phyloP scores from a whole-genome alignment of 2,329 filamentous ascomycete species.

The Huntiella omanensis region DNA sequence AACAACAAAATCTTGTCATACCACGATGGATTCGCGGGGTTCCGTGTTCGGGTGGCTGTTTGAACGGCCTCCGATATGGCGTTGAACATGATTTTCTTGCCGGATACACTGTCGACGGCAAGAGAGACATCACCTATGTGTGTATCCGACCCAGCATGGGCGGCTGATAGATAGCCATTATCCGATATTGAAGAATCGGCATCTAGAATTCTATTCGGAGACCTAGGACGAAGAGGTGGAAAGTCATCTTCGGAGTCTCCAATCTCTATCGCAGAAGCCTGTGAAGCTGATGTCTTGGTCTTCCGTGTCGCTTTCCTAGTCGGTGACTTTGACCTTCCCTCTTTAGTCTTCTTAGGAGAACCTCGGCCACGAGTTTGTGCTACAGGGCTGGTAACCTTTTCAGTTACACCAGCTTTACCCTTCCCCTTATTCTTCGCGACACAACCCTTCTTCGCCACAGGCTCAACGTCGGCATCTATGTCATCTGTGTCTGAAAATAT shows the following conservation, averaged over 20 bases:
- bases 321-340: background rate
- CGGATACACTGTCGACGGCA: constrained; percentile 19
- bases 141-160: constrained; percentile 14
- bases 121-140: constrained; percentile 29
- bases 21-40: constrained; percentile 46
- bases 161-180: constrained; percentile 5
- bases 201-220: background rate
- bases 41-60: constrained; percentile 28
- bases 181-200: constrained; percentile 5
- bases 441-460: no score
- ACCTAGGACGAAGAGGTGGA: no score
- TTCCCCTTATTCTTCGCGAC: no score
- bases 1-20: constrained; percentile 88
- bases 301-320: constrained; percentile 1
- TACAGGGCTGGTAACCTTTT: background rate
- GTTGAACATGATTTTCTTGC: constrained; percentile 28
- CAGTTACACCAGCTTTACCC: background rate
- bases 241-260: constrained; percentile 10
- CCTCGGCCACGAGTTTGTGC: constrained; percentile 18
- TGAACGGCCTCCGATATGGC: constrained; percentile 37
- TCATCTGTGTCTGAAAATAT: background rate
- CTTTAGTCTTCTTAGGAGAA: constrained; percentile 3
- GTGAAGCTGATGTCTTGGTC: background rate
- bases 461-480: no score
- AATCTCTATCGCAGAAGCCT: constrained; percentile 9